Evolutionary conservation across 73 alveolate species (phyloP).

Genomic region (Paramecium bursaria): DNA sequence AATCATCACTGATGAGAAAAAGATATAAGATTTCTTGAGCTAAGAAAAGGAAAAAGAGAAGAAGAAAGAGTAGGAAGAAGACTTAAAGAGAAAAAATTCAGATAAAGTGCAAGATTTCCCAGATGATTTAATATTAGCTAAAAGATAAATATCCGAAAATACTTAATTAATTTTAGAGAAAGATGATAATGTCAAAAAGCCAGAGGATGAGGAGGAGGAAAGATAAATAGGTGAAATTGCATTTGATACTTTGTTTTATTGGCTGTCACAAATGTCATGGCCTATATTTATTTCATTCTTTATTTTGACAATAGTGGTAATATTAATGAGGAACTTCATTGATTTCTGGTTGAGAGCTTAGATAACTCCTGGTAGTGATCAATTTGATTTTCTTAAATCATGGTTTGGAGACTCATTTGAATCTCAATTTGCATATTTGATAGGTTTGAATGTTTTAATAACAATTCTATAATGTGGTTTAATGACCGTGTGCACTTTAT

Average conservation of each 20-base stretch:
- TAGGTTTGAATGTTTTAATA: not conserved
- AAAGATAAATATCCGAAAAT: not conserved
- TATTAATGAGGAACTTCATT: constrained; percentile 22
- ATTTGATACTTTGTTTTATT: constrained; percentile 57
- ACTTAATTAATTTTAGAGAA: not conserved
- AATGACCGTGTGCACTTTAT: constrained; percentile 54
- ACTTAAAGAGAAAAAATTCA: constrained; percentile 3
- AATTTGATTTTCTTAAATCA: constrained; percentile 51
- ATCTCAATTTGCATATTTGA: not conserved
- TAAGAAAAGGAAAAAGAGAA: constrained; percentile 58
- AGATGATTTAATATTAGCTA: not conserved
- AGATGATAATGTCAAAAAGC: constrained; percentile 19
- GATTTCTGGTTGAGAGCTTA: constrained; percentile 70
- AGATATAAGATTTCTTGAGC: constrained; percentile 81
- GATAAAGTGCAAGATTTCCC: constrained; percentile 18
- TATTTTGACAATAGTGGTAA: constrained; percentile 1
- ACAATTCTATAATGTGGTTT: constrained; percentile 10
- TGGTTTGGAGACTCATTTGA: constrained; percentile 38
- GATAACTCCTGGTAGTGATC: constrained; percentile 38
- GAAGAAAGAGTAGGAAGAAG: constrained; percentile 17
- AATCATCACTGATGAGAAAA: constrained; percentile 70
- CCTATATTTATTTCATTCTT: not conserved
- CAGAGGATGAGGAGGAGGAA: constrained; percentile 71
- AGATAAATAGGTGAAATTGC: constrained; percentile 70
- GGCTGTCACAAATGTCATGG: constrained; percentile 35